Evolutionary conservation across 2,329 filamentous ascomycete genomes (phyloP).

Genomic region (Fusarium sp.): DNA sequence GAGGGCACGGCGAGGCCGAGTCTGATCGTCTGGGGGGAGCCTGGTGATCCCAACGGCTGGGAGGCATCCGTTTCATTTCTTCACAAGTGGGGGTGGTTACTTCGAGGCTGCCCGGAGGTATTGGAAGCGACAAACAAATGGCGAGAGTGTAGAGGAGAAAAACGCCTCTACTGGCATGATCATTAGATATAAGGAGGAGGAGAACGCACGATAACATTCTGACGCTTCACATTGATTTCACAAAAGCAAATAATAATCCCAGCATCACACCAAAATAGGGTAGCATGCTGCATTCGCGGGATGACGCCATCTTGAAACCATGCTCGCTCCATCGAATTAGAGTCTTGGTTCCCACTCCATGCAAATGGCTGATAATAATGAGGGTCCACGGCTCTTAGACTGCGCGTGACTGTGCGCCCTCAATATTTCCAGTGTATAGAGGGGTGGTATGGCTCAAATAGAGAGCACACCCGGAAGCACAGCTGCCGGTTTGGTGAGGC

Average conservation of each 20-base stretch:
- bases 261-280: background rate
- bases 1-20: constrained; percentile 7
- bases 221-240: background rate
- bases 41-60: constrained; percentile 12
- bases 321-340: background rate
- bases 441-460: background rate
- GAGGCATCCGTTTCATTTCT: constrained; percentile 21
- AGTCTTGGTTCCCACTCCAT: background rate
- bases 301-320: background rate
- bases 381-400: background rate
- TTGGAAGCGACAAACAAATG: constrained; percentile 21
- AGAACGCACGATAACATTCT: background rate
- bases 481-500: background rate
- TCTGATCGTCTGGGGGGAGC: constrained; percentile 28
- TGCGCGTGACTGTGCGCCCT: background rate
- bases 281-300: background rate
- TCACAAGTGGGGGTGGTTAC: constrained; percentile 23
- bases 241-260: background rate
- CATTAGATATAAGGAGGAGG: background rate
- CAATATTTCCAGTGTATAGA: background rate
- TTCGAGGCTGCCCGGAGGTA: constrained; percentile 18
- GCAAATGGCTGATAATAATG: background rate
- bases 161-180: background rate
- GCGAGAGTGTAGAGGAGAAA: constrained; percentile 22
- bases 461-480: background rate